Percentiles rank a stretch among this genome's conserved stretches.
Evolutionary conservation across 192 early-diverging fungal species (phyloP).

Genomic region (Coemansia sp.): DNA sequence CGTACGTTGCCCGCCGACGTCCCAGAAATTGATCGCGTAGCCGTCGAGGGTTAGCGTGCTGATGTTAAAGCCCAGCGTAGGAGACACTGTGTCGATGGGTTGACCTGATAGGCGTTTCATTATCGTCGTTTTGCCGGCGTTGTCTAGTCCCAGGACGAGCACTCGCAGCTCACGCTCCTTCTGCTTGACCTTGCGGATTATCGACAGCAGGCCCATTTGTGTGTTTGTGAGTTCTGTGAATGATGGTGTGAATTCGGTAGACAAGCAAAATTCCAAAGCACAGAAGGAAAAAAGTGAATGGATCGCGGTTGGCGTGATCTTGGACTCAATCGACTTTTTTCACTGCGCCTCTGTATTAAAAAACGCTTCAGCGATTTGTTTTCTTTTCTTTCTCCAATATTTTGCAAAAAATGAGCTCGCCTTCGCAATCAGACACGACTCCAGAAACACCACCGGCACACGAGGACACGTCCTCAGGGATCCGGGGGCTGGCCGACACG

Average conservation of each 20-base stretch:
- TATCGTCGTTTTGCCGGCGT: slow-evolving; percentile 99
- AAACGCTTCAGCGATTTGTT: slow-evolving; percentile 4
- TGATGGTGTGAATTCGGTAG: neutral
- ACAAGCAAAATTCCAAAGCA: too few relatives aligned
- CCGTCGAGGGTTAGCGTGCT: slow-evolving; percentile 71
- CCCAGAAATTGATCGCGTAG: slow-evolving; percentile 91
- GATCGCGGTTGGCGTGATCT: too few relatives aligned
- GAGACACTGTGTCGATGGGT: slow-evolving; percentile 84
- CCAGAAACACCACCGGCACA: too few relatives aligned
- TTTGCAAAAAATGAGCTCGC: neutral
- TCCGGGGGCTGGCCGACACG: slow-evolving; percentile 22
- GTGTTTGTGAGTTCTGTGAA: neutral
- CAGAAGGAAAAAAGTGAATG: neutral
- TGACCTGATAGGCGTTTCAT: slow-evolving; percentile 94
- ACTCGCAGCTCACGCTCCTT: slow-evolving; percentile 95
- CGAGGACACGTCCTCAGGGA: neutral
- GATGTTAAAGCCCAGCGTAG: slow-evolving; percentile 98
- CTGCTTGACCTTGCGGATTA: slow-evolving; percentile 86
- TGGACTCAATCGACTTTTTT: slow-evolving; percentile 6
- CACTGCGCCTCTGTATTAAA: neutral
- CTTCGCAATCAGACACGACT: neutral
- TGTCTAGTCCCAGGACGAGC: slow-evolving; percentile 94
- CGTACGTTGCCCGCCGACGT: slow-evolving; percentile 96
- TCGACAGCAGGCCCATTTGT: slow-evolving; percentile 92
- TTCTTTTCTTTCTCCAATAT: neutral